These are phyloP conservation scores for Cytospora chrysosperma DNA, from an alignment of 2,329 filamentous ascomycete species.

Conservation along the genomic window DNA sequence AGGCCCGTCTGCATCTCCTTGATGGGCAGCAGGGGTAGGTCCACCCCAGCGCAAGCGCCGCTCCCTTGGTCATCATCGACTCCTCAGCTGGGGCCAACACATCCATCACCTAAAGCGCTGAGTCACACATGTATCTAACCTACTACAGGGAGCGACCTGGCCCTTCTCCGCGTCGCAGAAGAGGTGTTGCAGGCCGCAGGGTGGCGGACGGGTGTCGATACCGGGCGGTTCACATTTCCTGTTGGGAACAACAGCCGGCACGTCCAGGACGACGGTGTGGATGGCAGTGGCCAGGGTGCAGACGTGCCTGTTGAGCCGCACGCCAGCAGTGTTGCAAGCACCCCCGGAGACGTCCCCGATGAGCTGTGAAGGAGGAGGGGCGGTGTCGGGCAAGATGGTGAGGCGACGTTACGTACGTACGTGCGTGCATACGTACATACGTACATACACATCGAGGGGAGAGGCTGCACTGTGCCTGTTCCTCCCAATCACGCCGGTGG, in stretches of 20 bases:
- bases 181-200: slow-evolving; percentile 7
- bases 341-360: background rate
- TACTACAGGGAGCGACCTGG: slow-evolving; percentile 10
- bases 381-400: too few species aligned
- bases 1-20: slow-evolving; percentile 15
- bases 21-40: slow-evolving; percentile 21
- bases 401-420: too few species aligned
- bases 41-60: background rate
- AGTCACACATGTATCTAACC: background rate
- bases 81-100: too few species aligned
- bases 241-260: slow-evolving; percentile 18
- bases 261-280: slow-evolving; percentile 2
- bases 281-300: background rate
- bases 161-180: slow-evolving; percentile 12
- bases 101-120: background rate
- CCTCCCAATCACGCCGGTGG: too few species aligned
- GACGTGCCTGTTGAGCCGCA: background rate
- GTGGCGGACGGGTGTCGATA: slow-evolving; percentile 18
- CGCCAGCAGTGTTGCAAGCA: background rate
- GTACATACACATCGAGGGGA: too few species aligned
- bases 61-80: background rate
- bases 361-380: slow-evolving; percentile 11
- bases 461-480: too few species aligned
- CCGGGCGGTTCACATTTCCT: slow-evolving; percentile 17
- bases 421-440: too few species aligned